Base-by-base conservation (phyloP, 2,329 filamentous ascomycete species). In the Stachybotrys chlorohalonatus region DNA sequence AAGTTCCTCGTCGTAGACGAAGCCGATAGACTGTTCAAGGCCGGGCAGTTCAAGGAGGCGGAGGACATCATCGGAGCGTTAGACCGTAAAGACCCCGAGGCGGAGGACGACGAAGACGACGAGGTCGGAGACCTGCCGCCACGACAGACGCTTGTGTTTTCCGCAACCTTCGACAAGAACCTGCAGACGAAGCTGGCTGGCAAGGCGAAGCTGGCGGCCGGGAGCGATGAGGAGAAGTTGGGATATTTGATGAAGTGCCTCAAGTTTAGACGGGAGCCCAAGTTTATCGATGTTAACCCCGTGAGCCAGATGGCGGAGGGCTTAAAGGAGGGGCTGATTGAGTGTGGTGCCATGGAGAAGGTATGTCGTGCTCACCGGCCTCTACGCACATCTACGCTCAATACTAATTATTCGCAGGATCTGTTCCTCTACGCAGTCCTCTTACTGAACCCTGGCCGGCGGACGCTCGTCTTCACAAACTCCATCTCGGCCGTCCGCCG, bases 291-390 rank as follows among this genome's bases (percentile, higher is more conserved):
- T 66, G 87, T 90, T 56, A 96, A 96, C 64, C 94, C 94, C 0
- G 76, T 87, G 0, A 87, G 85, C 8, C 91, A 95, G 64, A 95
- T 99, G 89, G 92, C 94, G 0, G 79, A 86, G 16, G 83, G 85
- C 2, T 76, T 99, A 6, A 90, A 87, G 59, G 94, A 99, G 73
- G 92, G 92, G 0, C 79, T 99, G 47, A 83, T 99, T 32, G 91
- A 97, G 72, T 99, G 94, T 65, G 87, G 84, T 46, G 90, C 90
- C 6, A 92, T 91, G 72, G 94, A 99, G 68, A 99, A 99, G 80
- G 86, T 88, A 70, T 68, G 68, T 9, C 11, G 1, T 15, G 48
- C 17, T 7, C 16, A 5, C 24, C 24, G 24, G 24, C 24, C 24
- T 24, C 24, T 24, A 24, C 24, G 36, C 17, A 30, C 39, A 31